These are phyloP conservation scores for Boletellus sp. DNA, from an alignment of 768 basidiomycete species.

Conservation along the genomic window DNA sequence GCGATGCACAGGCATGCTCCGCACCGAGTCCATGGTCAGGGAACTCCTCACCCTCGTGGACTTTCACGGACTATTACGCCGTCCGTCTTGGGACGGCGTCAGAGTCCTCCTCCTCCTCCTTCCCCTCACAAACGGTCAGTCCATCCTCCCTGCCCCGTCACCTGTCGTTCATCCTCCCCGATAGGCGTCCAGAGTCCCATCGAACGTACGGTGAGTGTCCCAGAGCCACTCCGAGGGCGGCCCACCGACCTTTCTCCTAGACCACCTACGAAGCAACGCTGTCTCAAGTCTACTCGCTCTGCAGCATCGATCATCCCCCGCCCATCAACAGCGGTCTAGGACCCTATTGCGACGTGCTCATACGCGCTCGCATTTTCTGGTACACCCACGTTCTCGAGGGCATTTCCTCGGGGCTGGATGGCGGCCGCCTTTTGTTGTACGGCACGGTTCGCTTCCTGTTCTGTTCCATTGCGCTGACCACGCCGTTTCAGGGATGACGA, in stretches of 20 bases:
- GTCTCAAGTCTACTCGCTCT: constrained; percentile 77
- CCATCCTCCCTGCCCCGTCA: background rate
- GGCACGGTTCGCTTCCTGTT: constrained; percentile 23
- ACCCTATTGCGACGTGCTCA: constrained; percentile 54
- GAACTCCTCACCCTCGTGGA: constrained; percentile 82
- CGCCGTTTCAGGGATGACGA: constrained; percentile 55
- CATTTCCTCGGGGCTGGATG: constrained; percentile 73
- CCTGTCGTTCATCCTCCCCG: constrained; percentile 5
- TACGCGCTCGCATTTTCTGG: constrained; percentile 84
- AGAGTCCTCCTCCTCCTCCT: constrained; percentile 72
- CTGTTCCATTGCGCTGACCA: constrained; percentile 2
- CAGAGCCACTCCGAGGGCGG: background rate
- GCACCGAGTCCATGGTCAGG: constrained; percentile 64
- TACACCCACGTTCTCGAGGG: constrained; percentile 86
- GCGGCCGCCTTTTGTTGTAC: constrained; percentile 80
- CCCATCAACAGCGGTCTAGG: constrained; percentile 48
- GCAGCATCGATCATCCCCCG: constrained; percentile 46
- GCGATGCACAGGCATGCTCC: constrained; percentile 47
- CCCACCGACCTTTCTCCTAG: constrained; percentile 30
- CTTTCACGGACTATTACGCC: constrained; percentile 69
- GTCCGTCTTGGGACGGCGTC: constrained; percentile 85
- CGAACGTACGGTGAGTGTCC: constrained; percentile 20
- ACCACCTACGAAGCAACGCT: constrained; percentile 78
- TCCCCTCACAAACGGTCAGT: constrained; percentile 80
- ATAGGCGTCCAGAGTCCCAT: constrained; percentile 28